These are phyloP conservation scores for Malus asiatica DNA, from an alignment of 306 rosid species.

Conservation along the genomic window DNA sequence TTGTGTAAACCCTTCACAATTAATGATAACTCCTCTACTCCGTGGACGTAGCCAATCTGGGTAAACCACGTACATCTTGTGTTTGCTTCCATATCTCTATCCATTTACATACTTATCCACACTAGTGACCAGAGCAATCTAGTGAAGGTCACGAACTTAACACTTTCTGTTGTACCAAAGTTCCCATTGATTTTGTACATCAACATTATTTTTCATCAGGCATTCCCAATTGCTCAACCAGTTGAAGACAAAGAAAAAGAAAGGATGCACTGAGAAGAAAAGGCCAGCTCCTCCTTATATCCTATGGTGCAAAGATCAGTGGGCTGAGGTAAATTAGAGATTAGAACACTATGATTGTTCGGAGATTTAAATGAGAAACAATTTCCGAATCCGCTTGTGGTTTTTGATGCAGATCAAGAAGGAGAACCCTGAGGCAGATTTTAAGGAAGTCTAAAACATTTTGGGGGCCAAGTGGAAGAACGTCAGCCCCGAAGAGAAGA, in stretches of 20 bases:
- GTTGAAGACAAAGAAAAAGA: constrained; percentile 61
- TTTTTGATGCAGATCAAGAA: constrained; percentile 56
- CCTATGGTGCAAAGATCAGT: constrained; percentile 83
- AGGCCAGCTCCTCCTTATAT: constrained; percentile 78
- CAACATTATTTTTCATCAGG: constrained; percentile 22
- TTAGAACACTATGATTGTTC: background rate
- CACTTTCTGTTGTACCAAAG: no score
- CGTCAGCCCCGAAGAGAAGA: constrained; percentile 60
- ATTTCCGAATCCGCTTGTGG: background rate
- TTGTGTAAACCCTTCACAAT: no score
- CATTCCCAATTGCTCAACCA: constrained; percentile 39
- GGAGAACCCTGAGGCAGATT: constrained; percentile 77
- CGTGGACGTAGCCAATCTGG: no score
- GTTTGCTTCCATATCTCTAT: no score
- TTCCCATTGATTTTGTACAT: no score
- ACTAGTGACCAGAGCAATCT: no score
- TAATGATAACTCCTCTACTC: no score
- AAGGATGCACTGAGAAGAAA: constrained; percentile 50
- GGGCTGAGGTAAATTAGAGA: constrained; percentile 55
- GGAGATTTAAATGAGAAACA: background rate
- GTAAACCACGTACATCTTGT: no score
- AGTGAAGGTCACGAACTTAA: no score
- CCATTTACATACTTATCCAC: no score
- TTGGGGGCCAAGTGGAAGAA: constrained; percentile 88
- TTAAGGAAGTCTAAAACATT: constrained; percentile 62